These are phyloP conservation scores for Lactifluus volemus DNA, from an alignment of 768 basidiomycete species.

Conservation along the genomic window DNA sequence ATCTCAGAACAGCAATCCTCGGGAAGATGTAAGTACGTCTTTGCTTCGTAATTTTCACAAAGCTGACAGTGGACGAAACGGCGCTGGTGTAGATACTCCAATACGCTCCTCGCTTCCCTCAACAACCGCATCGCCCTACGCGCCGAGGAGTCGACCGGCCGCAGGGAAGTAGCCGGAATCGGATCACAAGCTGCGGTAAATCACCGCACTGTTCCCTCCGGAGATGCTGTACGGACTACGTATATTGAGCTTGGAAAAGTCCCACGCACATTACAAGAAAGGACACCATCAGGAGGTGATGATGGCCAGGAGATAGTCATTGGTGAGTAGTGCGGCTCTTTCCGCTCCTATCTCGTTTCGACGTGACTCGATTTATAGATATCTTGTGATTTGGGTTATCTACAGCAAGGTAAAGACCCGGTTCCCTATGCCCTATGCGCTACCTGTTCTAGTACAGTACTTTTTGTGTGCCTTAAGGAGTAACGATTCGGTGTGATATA, in stretches of 20 bases:
- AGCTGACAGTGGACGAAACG: background rate
- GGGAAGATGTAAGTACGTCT: conserved; percentile 3
- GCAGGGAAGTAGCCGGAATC: background rate
- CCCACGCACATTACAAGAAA: background rate
- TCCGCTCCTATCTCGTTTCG: background rate
- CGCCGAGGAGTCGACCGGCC: background rate
- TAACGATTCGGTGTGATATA: background rate
- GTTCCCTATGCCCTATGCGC: background rate
- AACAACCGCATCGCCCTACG: conserved; percentile 10
- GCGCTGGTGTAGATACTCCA: conserved; percentile 1
- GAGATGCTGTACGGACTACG: background rate
- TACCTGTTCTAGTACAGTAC: background rate
- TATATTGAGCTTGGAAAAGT: background rate
- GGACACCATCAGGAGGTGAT: background rate
- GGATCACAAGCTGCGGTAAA: background rate
- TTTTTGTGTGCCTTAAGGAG: background rate
- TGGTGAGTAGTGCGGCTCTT: background rate
- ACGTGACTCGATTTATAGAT: background rate
- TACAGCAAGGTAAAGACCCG: background rate
- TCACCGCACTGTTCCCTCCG: background rate
- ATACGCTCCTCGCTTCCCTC: conserved; percentile 4
- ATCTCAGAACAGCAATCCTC: background rate
- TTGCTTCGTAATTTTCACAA: background rate
- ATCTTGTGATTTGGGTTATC: background rate
- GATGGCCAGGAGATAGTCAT: background rate